Evolutionary conservation across 148 eudicot genomes (phyloP).

Genomic region (Vaccinium darrowii): DNA sequence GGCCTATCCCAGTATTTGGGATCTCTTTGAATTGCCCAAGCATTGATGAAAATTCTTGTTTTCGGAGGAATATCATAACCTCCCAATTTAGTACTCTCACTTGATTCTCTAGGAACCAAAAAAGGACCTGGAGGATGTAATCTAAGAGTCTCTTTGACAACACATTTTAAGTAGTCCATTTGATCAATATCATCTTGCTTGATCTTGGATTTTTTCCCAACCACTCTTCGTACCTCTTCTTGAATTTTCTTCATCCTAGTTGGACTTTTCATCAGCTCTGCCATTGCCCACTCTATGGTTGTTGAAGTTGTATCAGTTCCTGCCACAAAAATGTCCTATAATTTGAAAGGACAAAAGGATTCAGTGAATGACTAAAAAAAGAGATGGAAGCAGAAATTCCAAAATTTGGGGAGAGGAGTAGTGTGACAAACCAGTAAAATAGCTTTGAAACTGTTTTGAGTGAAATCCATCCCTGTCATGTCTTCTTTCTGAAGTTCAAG

Average conservation of each 20-base stretch:
- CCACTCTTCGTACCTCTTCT: slow-evolving; percentile 17
- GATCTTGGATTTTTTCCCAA: neutral
- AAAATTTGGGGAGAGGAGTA: neutral
- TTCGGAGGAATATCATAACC: slow-evolving; percentile 31
- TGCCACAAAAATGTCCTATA: slow-evolving; percentile 6
- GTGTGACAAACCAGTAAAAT: neutral
- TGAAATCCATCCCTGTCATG: neutral
- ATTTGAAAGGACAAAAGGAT: neutral
- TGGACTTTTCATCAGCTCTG: slow-evolving; percentile 11
- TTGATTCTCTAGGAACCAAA: slow-evolving; percentile 2
- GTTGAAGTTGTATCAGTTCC: slow-evolving; percentile 18
- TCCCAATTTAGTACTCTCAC: neutral
- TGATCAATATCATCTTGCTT: neutral
- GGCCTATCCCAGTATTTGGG: slow-evolving; percentile 30
- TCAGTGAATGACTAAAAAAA: neutral
- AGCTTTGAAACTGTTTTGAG: neutral
- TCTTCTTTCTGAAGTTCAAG: slow-evolving; percentile 1
- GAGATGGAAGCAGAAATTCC: too few species aligned
- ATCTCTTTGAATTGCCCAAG: slow-evolving; percentile 33
- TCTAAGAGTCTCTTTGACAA: slow-evolving; percentile 22
- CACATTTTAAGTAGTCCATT: slow-evolving; percentile 20
- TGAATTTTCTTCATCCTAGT: slow-evolving; percentile 10
- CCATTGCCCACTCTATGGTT: slow-evolving; percentile 22
- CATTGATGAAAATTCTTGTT: slow-evolving; percentile 33
- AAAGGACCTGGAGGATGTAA: slow-evolving; percentile 19